These are phyloP conservation scores for Russula brevipes DNA, from an alignment of 768 basidiomycete genomes.

Conservation along the genomic window DNA sequence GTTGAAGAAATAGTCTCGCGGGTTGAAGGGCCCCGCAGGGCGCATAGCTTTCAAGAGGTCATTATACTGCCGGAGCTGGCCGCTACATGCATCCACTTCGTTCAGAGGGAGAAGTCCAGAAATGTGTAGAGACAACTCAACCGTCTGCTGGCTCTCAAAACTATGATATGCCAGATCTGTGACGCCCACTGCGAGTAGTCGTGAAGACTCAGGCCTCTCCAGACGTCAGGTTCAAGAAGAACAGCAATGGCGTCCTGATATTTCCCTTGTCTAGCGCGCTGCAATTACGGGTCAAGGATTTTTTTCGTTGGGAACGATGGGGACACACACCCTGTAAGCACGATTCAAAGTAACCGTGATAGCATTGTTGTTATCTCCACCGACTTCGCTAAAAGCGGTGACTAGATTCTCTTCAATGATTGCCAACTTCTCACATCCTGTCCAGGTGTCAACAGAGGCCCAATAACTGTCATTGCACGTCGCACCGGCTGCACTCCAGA, in stretches of 20 bases:
- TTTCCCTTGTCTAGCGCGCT: slow-evolving; percentile 67
- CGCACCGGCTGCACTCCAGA: slow-evolving; percentile 68
- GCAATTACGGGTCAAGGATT: background rate
- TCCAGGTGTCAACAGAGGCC: slow-evolving; percentile 19
- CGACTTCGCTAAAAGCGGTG: slow-evolving; percentile 55
- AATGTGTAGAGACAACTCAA: slow-evolving; percentile 28
- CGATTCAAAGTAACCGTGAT: slow-evolving; percentile 58
- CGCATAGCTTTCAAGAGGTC: slow-evolving; percentile 59
- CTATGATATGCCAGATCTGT: slow-evolving; percentile 74
- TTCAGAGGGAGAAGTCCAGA: background rate
- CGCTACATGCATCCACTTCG: slow-evolving; percentile 36
- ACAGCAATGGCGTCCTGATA: slow-evolving; percentile 57
- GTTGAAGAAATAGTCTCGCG: slow-evolving; percentile 54
- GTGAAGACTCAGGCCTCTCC: slow-evolving; percentile 58
- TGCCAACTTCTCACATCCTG: slow-evolving; percentile 65
- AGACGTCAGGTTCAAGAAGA: slow-evolving; percentile 63
- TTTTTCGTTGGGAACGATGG: background rate
- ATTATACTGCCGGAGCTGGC: slow-evolving; percentile 59
- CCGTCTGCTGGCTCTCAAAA: slow-evolving; percentile 64
- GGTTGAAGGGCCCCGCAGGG: slow-evolving; percentile 50
- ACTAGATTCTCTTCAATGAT: slow-evolving; percentile 65
- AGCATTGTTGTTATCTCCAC: slow-evolving; percentile 55
- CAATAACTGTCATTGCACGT: background rate
- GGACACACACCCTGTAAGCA: slow-evolving; percentile 52
- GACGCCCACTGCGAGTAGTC: slow-evolving; percentile 71